phyloP scores from a whole-genome alignment of 2,329 filamentous ascomycete species.

The Xylariaceae sp. region DNA sequence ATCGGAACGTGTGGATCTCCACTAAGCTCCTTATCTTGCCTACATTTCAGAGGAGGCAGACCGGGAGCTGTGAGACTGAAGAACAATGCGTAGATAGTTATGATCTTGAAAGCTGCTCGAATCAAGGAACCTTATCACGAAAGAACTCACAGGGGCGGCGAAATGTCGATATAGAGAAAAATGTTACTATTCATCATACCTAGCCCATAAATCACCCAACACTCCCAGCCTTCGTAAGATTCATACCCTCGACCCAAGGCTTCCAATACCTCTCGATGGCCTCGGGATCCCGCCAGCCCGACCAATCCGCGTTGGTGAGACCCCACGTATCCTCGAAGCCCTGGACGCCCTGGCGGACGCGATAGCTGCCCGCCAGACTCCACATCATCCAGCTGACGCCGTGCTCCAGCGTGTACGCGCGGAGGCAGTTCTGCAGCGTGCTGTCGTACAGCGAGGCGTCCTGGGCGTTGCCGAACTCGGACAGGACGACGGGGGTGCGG shows the following conservation, averaged over 20 bases:
- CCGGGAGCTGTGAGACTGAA: no score
- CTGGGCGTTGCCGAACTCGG: conserved; percentile 51
- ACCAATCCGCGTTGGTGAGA: conserved; percentile 50
- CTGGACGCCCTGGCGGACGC: conserved; percentile 48
- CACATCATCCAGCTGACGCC: conserved; percentile 54
- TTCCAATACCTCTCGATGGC: conserved; percentile 54
- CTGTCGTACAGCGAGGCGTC: conserved; percentile 45
- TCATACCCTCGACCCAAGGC: conserved; percentile 51
- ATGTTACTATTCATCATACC: not conserved
- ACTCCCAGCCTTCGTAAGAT: conserved; percentile 24
- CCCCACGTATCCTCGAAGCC: conserved; percentile 52
- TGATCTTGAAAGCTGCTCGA: no score
- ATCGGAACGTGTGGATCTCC: no score
- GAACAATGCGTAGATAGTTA: no score
- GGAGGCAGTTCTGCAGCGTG: conserved; percentile 50
- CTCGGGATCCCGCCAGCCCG: conserved; percentile 48
- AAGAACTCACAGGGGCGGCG: no score
- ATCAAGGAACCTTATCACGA: no score
- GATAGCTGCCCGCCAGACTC: conserved; percentile 51
- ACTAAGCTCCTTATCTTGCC: no score
- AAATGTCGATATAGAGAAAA: not conserved
- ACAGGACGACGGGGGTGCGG: conserved; percentile 50
- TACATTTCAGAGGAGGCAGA: no score
- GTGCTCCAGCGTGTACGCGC: conserved; percentile 48
- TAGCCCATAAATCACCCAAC: not conserved